Evolutionary conservation across 73 alveolate species (phyloP).

Genomic region (Paraurostyla sp.): DNA sequence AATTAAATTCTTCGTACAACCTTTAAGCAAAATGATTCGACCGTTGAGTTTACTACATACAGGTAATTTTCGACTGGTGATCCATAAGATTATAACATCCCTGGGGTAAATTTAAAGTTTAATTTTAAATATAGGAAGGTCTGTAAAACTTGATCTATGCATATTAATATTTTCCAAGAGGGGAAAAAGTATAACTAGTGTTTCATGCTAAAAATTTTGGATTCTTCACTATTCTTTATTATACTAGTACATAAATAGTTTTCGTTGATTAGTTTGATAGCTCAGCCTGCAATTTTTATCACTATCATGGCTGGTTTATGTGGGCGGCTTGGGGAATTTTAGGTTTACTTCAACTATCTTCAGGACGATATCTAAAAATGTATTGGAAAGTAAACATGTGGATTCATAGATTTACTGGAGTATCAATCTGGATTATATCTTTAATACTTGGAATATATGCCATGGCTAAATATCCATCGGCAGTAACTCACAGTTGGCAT

Average conservation of each 20-base stretch:
- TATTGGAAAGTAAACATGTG: slow-evolving; percentile 3
- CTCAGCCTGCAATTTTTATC: not conserved
- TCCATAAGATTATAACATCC: too few species aligned
- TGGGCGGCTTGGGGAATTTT: slow-evolving; percentile 57
- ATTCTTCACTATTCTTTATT: not conserved
- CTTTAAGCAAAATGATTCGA: not conserved
- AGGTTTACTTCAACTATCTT: not conserved
- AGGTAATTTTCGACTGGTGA: not conserved
- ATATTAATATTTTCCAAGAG: not conserved
- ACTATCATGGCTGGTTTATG: slow-evolving; percentile 33
- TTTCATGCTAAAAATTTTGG: not conserved
- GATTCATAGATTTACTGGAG: slow-evolving; percentile 12
- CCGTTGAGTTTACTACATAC: not conserved
- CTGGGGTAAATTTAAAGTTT: too few species aligned
- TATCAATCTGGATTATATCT: not conserved
- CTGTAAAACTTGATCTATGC: not conserved
- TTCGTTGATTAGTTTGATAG: too few species aligned
- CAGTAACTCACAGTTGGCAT: not conserved
- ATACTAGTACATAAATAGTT: too few species aligned
- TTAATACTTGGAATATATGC: not conserved
- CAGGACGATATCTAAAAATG: not conserved
- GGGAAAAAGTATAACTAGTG: not conserved
- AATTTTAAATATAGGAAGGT: not conserved
- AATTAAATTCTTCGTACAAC: not conserved
- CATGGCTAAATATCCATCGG: not conserved